These are phyloP conservation scores for Lasiosphaeriaceae sp. DNA, from an alignment of 495 filamentous ascomycete genomes.

Conservation along the genomic window DNA sequence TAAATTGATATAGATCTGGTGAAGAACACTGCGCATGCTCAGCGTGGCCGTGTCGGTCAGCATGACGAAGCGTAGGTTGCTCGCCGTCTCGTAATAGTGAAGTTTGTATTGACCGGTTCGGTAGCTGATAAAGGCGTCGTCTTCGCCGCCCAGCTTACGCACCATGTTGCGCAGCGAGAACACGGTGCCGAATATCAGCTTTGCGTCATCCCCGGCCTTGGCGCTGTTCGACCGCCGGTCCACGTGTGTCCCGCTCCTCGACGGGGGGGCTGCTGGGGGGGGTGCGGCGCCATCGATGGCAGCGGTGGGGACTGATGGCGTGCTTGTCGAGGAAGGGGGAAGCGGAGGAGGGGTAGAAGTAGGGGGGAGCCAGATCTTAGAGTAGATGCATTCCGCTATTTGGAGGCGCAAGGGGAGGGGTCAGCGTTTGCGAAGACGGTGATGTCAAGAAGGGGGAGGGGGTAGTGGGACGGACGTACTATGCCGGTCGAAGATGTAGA, in stretches of 20 bases:
- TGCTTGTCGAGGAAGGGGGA: background rate
- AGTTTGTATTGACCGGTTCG: constrained; percentile 93
- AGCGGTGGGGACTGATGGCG: constrained; percentile 19
- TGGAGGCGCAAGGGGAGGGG: background rate
- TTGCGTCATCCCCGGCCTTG: constrained; percentile 81
- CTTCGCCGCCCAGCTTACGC: constrained; percentile 83
- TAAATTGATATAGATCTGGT: constrained; percentile 97
- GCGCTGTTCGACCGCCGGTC: constrained; percentile 24
- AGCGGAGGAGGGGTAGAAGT: constrained; percentile 10
- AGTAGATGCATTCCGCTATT: constrained; percentile 93
- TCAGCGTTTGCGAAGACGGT: constrained; percentile 16
- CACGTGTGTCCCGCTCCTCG: constrained; percentile 11
- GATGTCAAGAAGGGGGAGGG: background rate
- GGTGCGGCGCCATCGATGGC: constrained; percentile 24
- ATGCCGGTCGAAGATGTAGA: constrained; percentile 98
- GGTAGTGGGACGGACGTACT: constrained; percentile 67
- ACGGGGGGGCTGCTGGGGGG: background rate
- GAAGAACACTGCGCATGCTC: constrained; percentile 86
- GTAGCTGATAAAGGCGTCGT: constrained; percentile 89
- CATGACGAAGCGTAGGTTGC: constrained; percentile 94
- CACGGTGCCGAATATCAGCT: constrained; percentile 93
- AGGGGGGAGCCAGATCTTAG: constrained; percentile 52
- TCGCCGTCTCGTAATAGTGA: constrained; percentile 98
- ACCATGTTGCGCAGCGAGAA: constrained; percentile 97
- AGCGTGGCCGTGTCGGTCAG: constrained; percentile 84